Evolutionary conservation across 2,329 filamentous ascomycete genomes (phyloP).

Genomic region (Macroventuria anomochaeta): DNA sequence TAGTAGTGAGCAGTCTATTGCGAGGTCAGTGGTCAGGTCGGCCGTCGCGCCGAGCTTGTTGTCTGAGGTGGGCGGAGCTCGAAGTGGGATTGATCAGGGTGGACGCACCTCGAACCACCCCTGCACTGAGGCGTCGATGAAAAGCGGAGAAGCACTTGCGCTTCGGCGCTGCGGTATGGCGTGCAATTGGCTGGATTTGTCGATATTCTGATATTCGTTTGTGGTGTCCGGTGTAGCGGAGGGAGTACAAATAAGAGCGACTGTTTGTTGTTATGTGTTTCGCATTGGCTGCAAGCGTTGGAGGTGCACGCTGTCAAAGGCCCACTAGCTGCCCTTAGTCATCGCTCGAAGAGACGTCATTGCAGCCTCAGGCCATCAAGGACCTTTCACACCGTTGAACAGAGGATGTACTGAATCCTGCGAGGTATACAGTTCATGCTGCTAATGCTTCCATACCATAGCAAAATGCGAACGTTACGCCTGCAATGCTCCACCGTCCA

Average conservation of each 20-base stretch:
- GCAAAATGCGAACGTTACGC: conserved; percentile 1
- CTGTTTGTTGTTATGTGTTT: conserved; percentile 34
- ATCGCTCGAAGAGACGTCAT: conserved; percentile 5
- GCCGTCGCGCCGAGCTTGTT: conserved; percentile 4
- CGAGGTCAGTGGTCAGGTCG: background rate
- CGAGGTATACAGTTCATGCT: no score
- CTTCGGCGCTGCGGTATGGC: conserved; percentile 5
- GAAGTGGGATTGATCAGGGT: conserved; percentile 35
- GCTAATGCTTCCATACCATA: no score
- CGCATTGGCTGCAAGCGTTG: conserved; percentile 11
- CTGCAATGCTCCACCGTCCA: conserved; percentile 12
- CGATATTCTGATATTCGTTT: conserved; percentile 1
- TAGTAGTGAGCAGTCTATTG: background rate
- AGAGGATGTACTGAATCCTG: no score
- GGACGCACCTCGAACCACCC: conserved; percentile 30
- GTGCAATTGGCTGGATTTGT: conserved; percentile 14
- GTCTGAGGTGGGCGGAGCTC: conserved; percentile 23
- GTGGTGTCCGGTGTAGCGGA: conserved; percentile 11
- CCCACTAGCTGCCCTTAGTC: conserved; percentile 5
- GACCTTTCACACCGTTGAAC: background rate
- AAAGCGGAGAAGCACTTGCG: conserved; percentile 35
- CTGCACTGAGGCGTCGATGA: conserved; percentile 34
- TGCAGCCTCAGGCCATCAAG: background rate
- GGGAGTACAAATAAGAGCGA: conserved; percentile 23
- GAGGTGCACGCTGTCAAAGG: conserved; percentile 12